A percentile compares a stretch with the other conserved stretches of the same genome.
These are phyloP conservation scores for Daldinia vernicosa DNA, from an alignment of 495 filamentous ascomycete species.

Conservation along the genomic window DNA sequence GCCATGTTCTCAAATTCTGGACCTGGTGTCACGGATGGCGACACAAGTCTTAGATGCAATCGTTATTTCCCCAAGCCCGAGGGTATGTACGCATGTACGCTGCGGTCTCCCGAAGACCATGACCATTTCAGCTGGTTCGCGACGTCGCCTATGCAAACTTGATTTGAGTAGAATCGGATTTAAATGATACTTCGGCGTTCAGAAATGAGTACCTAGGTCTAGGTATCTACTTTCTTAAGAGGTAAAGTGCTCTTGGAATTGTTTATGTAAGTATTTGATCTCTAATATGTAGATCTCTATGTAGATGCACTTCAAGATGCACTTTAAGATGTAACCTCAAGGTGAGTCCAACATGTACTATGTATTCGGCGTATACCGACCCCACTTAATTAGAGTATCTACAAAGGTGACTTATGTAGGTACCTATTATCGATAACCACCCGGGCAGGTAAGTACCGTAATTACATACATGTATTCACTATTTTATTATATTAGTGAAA, in stretches of 20 bases:
- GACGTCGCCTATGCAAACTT: slow-evolving; percentile 4
- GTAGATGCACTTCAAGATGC: no score
- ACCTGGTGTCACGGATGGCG: slow-evolving; percentile 27
- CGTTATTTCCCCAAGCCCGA: slow-evolving; percentile 23
- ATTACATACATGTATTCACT: no score
- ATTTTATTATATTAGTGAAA: no score
- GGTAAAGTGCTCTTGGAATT: not conserved
- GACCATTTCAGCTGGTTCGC: slow-evolving; percentile 15
- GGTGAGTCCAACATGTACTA: no score
- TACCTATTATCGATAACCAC: not conserved
- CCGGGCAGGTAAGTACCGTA: no score
- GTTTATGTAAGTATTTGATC: not conserved
- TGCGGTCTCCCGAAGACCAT: slow-evolving; percentile 18
- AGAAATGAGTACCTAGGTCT: no score
- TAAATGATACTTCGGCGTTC: not conserved
- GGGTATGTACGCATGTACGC: slow-evolving; percentile 5
- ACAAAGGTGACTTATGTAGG: no score
- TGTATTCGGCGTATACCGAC: not conserved
- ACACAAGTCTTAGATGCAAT: slow-evolving; percentile 39
- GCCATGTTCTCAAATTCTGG: slow-evolving; percentile 48
- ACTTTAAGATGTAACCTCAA: not conserved
- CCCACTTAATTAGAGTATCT: not conserved
- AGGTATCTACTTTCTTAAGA: not conserved
- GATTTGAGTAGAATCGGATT: not conserved
- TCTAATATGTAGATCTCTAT: not conserved